Evolutionary conservation across 306 rosid genomes (phyloP), one percentile per base, ranked within the genome.

Genomic region (Rosa rugosa): DNA sequence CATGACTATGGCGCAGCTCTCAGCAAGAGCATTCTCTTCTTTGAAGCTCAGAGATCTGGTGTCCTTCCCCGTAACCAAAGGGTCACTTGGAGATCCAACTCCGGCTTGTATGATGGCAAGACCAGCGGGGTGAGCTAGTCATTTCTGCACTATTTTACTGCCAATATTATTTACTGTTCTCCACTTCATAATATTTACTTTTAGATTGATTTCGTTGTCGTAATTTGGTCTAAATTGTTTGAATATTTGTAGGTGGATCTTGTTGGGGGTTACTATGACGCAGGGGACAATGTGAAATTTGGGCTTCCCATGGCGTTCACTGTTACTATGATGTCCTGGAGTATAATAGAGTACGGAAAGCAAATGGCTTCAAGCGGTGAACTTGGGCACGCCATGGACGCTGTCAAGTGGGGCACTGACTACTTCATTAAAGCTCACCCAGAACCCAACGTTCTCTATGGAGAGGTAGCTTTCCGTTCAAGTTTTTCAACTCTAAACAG

Each of bases 21-120:
- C 11, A 86, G 90, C 70, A 93, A 95, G 87, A 90, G 96, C 91
- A 81, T 95, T 86, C 89, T 95, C 42, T 95, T 95, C 91, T 95
- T 90, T 23, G 99, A 95, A 78, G 99, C 98, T 75, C 99, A 95
- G 89, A 91, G 99, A 88, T 95, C 99, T 64, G 99, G 99, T 25
- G 71, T 41, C 72, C 91, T 95, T 65, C 99, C 99, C 3, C 80
- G 51, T 31, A 83, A 74, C 91, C 99, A 95, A 69, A 90, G 99
- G 75, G 94, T 93, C n/a, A n/a, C 84, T 25, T 95, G 99, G 99
- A 90, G 99, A 75, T 70, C 90, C 68, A 82, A 93, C 71, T 95
- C 99, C 63, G 99, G 99, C 44, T 82, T 95, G 36, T 85, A 86
- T 11, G 99, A 95, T 11, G 99, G 99, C 56, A 94, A 94, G 56